A percentile compares a stretch with the other conserved stretches of the same genome.
These are phyloP conservation scores for Teunomyces atbi DNA, from an alignment of 805 yeast species.

Conservation along the genomic window DNA sequence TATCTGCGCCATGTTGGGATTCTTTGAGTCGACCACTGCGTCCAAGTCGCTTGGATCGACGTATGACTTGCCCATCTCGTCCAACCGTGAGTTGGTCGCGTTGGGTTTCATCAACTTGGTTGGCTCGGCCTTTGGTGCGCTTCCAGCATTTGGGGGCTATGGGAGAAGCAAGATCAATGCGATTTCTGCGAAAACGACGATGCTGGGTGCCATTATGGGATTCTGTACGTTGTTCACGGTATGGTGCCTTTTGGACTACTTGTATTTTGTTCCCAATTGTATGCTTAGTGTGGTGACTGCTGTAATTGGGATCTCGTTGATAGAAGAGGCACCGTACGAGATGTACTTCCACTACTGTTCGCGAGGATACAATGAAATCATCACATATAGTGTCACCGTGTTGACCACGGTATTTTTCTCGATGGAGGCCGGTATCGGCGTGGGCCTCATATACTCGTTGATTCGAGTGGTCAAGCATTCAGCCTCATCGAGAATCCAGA, in stretches of 20 bases:
- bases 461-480: slow-evolving; percentile 78
- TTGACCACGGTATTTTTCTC: slow-evolving; percentile 64
- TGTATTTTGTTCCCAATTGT: slow-evolving; percentile 76
- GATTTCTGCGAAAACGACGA: slow-evolving; percentile 76
- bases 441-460: slow-evolving; percentile 82
- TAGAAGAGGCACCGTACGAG: slow-evolving; percentile 85
- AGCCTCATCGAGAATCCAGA: slow-evolving; percentile 79
- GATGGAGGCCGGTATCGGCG: slow-evolving; percentile 83
- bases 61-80: slow-evolving; percentile 70
- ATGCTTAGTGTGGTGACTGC: slow-evolving; percentile 78
- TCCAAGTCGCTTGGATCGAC: slow-evolving; percentile 78
- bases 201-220: slow-evolving; percentile 83
- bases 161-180: slow-evolving; percentile 91
- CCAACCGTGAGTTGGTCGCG: slow-evolving; percentile 90
- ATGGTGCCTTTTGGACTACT: slow-evolving; percentile 53
- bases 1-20: slow-evolving; percentile 80
- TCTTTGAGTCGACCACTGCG: slow-evolving; percentile 91
- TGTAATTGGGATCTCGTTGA: slow-evolving; percentile 57
- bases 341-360: slow-evolving; percentile 68
- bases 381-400: slow-evolving; percentile 65
- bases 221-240: slow-evolving; percentile 67
- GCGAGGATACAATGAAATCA: slow-evolving; percentile 73
- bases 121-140: slow-evolving; percentile 63
- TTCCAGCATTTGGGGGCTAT: slow-evolving; percentile 95
- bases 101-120: slow-evolving; percentile 72